Evolutionary conservation across 345 rosid genomes (phyloP), one percentile per base, ranked within the genome.

Genomic region (Gossypium mustelinum): DNA sequence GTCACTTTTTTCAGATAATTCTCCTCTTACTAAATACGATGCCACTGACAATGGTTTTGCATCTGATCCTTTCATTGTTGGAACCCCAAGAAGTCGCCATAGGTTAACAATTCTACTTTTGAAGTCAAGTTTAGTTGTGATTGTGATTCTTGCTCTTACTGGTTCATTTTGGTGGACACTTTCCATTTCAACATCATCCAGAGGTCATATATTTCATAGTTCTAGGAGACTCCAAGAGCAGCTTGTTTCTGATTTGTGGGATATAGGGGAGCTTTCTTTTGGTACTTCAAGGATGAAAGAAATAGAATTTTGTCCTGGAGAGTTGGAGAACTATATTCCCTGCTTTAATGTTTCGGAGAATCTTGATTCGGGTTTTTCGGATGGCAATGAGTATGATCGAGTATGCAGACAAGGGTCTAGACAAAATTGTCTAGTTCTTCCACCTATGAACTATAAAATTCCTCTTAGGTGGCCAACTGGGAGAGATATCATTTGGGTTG

Each of bases 401-500:
- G 77, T 82, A 25, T 92, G 98, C 73, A 89, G 84, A 47, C 83
- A 78, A 60, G 84, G 83, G n/a, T 80, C 82, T 1, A 87, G 77
- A 79, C 84, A 80, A 69, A 89, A 82, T 76, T 96, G 99, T 84
- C 77, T 93, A 57, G 87, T 81, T 4, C 86, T 89, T 70, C 90
- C 99, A 34, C 98, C 98, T 0, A 74, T 78, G 48, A 87, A 88
- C 11, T 96, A 96, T 81, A 86, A 82, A 80, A 83, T 96, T 69
- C 99, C 99, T 79, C 92, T 93, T 82, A 86, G 97, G 79, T 96
- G 99, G 99, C 98, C 98, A 10, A 90, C 92, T 7, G 99, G 99
- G 73, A 89, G 88, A 79, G 98, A 96, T 85, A 77, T 96, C 34
- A 93, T 92, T 45, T 96, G 99, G 98, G 86, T 82, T 79, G 73